Evolutionary conservation across 352 stramenopile genomes (phyloP).

Genomic region (Pythium utonaiense): DNA sequence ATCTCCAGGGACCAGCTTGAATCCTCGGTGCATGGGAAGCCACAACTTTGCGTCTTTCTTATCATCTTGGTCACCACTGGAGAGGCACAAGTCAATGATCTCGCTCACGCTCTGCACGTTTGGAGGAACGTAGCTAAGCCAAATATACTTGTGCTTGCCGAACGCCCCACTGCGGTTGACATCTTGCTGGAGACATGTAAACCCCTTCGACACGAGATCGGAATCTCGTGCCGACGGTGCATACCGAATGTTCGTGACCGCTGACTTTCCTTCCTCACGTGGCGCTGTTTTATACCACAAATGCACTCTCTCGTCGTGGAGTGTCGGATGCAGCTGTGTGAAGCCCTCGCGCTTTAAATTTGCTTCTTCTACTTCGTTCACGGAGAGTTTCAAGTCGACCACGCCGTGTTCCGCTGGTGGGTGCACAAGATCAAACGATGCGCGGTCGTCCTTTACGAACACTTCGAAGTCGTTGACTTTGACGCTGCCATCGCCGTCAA

Average conservation of each 20-base stretch:
- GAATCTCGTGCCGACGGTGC: slow-evolving; percentile 55
- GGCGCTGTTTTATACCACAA: slow-evolving; percentile 58
- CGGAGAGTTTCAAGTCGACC: slow-evolving; percentile 60
- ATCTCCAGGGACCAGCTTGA: slow-evolving; percentile 66
- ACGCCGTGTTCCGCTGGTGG: slow-evolving; percentile 44
- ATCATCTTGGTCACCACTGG: slow-evolving; percentile 60
- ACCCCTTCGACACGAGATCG: slow-evolving; percentile 70
- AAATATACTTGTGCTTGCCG: slow-evolving; percentile 77
- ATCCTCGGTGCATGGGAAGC: slow-evolving; percentile 65
- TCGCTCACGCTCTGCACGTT: slow-evolving; percentile 49
- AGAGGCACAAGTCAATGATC: slow-evolving; percentile 63
- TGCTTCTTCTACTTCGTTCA: slow-evolving; percentile 56
- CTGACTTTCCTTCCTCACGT: slow-evolving; percentile 58
- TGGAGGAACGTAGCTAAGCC: slow-evolving; percentile 52
- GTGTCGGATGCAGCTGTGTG: slow-evolving; percentile 44
- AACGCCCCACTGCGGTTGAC: slow-evolving; percentile 58
- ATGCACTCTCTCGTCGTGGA: slow-evolving; percentile 56
- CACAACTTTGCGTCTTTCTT: slow-evolving; percentile 61
- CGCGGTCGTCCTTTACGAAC: slow-evolving; percentile 66
- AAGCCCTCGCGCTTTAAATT: slow-evolving; percentile 57
- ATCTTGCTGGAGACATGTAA: slow-evolving; percentile 72
- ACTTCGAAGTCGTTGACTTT: slow-evolving; percentile 71
- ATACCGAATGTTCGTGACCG: slow-evolving; percentile 69
- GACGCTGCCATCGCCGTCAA: slow-evolving; percentile 56
- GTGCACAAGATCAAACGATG: slow-evolving; percentile 47